A percentile compares a stretch with the other conserved stretches of the same genome.
These are phyloP conservation scores for Fragaria nilgerrensis DNA, from an alignment of 306 rosid genomes.

Conservation along the genomic window DNA sequence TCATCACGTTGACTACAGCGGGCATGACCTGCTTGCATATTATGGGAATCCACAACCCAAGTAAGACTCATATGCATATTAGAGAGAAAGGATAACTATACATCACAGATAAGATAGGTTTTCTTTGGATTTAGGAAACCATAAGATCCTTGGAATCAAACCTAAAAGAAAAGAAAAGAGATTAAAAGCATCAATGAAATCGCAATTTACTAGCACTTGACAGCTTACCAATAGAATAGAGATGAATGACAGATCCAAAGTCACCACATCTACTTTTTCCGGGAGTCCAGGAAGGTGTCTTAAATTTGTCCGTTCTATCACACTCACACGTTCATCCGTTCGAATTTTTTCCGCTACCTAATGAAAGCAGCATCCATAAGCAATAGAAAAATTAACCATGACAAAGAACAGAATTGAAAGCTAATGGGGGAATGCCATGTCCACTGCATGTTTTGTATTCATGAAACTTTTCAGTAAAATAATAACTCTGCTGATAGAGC, in stretches of 20 bases:
- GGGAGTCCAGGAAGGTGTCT: conserved; percentile 86
- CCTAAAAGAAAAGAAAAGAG: neutral
- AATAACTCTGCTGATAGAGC: neutral
- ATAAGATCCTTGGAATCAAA: neutral
- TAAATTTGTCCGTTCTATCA: conserved; percentile 84
- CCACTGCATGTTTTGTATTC: neutral
- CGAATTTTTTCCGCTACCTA: conserved; percentile 92
- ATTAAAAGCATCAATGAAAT: conserved; percentile 5
- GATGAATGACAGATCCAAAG: conserved; percentile 93
- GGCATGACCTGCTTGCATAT: conserved; percentile 78
- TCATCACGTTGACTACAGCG: conserved; percentile 77
- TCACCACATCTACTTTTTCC: conserved; percentile 83
- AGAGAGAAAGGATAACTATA: neutral
- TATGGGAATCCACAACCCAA: neutral
- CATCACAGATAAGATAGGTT: neutral
- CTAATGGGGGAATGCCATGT: neutral
- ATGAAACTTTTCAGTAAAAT: neutral
- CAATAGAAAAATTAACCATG: neutral
- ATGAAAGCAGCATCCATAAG: conserved; percentile 22
- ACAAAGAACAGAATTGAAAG: neutral
- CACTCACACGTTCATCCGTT: conserved; percentile 68
- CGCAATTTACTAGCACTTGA: conserved; percentile 12
- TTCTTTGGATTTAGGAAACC: neutral
- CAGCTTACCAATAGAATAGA: conserved; percentile 82
- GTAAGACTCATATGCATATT: neutral